Conservation (phyloP, 2,329 filamentous ascomycete species). For the Teratosphaeriaceae sp. region DNA sequence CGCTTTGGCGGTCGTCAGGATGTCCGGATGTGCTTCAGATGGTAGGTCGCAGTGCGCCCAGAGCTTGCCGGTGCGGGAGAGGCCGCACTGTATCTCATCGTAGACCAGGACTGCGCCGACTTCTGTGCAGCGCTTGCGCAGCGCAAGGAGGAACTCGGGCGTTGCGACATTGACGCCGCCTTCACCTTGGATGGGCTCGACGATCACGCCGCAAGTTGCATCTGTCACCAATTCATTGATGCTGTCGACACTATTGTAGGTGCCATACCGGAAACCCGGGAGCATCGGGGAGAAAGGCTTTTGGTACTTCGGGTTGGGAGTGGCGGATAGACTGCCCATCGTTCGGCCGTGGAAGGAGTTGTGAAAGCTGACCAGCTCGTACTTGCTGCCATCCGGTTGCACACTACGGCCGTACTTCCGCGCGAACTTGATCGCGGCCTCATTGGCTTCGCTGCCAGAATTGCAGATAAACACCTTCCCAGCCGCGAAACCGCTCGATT, state of each 20-base stretch:
- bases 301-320: constrained; percentile 97
- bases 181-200: constrained; percentile 97
- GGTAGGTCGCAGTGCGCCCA: constrained; percentile 79
- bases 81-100: constrained; percentile 95
- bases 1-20: constrained; percentile 91
- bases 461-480: constrained; percentile 87
- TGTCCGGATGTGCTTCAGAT: constrained; percentile 79
- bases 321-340: constrained; percentile 92
- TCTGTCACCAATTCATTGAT: constrained; percentile 71
- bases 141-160: constrained; percentile 72
- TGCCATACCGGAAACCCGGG: constrained; percentile 82
- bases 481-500: constrained; percentile 76
- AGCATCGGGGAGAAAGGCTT: constrained; percentile 92
- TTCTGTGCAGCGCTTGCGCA: constrained; percentile 77
- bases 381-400: constrained; percentile 48
- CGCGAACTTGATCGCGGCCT: constrained; percentile 95
- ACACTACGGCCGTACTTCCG: constrained; percentile 72
- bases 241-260: constrained; percentile 71
- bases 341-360: constrained; percentile 94
- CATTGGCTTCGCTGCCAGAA: constrained; percentile 93
- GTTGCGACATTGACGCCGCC: constrained; percentile 82
- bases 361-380: constrained; percentile 83
- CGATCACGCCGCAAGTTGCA: constrained; percentile 85
- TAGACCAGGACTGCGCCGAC: constrained; percentile 87
- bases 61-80: constrained; percentile 77